These are phyloP conservation scores for Herpetomonas tarakana DNA, from an alignment of 208 protist genomes.

Conservation along the genomic window DNA sequence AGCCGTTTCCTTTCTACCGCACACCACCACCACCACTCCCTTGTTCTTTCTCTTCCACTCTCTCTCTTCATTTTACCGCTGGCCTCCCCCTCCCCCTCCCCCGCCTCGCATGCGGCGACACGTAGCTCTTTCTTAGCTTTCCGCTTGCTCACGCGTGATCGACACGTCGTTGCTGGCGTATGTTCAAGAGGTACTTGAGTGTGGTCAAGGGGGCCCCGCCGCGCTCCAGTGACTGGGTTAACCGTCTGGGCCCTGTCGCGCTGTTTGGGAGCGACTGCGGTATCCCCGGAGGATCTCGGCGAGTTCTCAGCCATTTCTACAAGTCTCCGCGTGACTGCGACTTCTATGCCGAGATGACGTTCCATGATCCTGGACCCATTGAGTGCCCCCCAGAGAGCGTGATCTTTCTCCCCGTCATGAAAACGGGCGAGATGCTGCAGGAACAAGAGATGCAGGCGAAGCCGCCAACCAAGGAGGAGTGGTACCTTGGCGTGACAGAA, in stretches of 20 bases:
- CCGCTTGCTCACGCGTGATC: too few relatives aligned
- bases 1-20: too few relatives aligned
- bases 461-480: constrained; percentile 44
- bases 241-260: constrained; percentile 66
- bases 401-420: constrained; percentile 70
- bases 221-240: constrained; percentile 68
- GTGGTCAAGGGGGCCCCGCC: constrained; percentile 45
- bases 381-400: constrained; percentile 79
- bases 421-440: constrained; percentile 61
- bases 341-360: constrained; percentile 73
- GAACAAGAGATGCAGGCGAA: neutral
- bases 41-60: neutral
- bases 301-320: constrained; percentile 55
- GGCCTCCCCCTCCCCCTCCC: neutral
- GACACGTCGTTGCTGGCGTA: neutral
- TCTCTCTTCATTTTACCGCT: neutral
- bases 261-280: constrained; percentile 57
- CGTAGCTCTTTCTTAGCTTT: too few relatives aligned
- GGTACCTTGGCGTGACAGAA: constrained; percentile 56
- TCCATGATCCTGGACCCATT: constrained; percentile 64
- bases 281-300: constrained; percentile 18
- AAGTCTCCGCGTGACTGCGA: constrained; percentile 60
- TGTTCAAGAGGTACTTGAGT: constrained; percentile 76
- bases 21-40: too few relatives aligned
- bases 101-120: too few relatives aligned